A percentile compares a stretch with the other conserved stretches of the same genome.
Conservation (phyloP, 108 stramenopile genomes). For the Stephanodiscus minutulus region DNA sequence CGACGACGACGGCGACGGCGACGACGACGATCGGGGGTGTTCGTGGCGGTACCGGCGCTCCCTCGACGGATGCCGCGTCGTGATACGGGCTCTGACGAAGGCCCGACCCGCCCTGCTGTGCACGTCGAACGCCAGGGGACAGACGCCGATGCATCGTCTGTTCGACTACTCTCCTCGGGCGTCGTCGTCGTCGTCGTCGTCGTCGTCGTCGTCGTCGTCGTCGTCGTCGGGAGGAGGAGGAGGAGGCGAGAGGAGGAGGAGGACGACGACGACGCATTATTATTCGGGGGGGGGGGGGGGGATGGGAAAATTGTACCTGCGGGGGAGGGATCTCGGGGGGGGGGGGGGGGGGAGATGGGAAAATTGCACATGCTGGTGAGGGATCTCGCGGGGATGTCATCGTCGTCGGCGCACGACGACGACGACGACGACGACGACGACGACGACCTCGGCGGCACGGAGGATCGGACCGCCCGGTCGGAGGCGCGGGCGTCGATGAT, state of each 20-base stretch:
- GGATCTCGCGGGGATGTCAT: slow-evolving; percentile 11
- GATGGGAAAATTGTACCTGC: not conserved
- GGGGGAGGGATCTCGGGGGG: slow-evolving; percentile 1
- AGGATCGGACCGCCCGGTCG: not conserved
- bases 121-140: slow-evolving; percentile 32
- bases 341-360: not conserved
- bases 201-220: no score
- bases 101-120: slow-evolving; percentile 27
- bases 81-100: not conserved
- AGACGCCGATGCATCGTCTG: slow-evolving; percentile 46
- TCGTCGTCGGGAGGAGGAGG: no score
- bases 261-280: not conserved
- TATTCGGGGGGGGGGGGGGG: no score
- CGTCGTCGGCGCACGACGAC: slow-evolving; percentile 10
- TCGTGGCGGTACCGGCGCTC: not conserved
- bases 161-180: no score
- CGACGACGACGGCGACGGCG: not conserved
- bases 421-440: slow-evolving; percentile 1
- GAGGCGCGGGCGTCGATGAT: slow-evolving; percentile 18
- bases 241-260: no score
- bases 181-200: no score
- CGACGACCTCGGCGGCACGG: not conserved
- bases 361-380: not conserved
- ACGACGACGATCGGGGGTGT: not conserved
- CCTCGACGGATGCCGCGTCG: not conserved